A percentile compares a stretch with the other conserved stretches of the same genome.
phyloP scores from a whole-genome alignment of 352 stramenopile species.

The Plasmopara halstedii region DNA sequence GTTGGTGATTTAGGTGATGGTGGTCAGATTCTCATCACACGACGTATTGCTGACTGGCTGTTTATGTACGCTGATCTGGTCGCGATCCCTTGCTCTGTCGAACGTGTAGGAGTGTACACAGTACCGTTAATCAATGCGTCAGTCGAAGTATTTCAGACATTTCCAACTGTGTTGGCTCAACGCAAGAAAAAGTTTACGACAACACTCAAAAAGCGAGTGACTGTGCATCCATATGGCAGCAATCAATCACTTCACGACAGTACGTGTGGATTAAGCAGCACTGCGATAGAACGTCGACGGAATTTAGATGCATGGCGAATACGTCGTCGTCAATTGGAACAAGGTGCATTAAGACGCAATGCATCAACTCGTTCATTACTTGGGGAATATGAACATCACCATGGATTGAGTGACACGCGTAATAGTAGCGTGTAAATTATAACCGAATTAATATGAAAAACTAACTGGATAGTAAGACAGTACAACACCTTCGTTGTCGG shows the following conservation, averaged over 20 bases:
- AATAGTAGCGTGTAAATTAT: constrained; percentile 22
- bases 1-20: constrained; percentile 46
- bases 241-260: constrained; percentile 1
- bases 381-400: background rate
- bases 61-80: constrained; percentile 33
- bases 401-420: constrained; percentile 2
- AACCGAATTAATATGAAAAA: background rate
- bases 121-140: constrained; percentile 29
- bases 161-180: constrained; percentile 18
- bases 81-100: constrained; percentile 22
- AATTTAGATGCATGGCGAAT: constrained; percentile 25
- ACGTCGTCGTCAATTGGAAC: constrained; percentile 21
- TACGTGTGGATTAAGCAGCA: constrained; percentile 15
- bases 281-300: constrained; percentile 16
- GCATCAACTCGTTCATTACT: constrained; percentile 12
- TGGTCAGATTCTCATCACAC: constrained; percentile 48
- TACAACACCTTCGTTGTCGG: background rate
- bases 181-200: constrained; percentile 36
- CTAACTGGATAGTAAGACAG: background rate
- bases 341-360: constrained; percentile 15
- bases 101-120: constrained; percentile 32
- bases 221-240: constrained; percentile 1
- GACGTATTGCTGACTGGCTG: constrained; percentile 39
- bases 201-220: constrained; percentile 21
- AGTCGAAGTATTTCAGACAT: constrained; percentile 38